Percentiles rank a stretch among this genome's conserved stretches.
Evolutionary conservation across 768 basidiomycete species (phyloP).

Genomic region (Boletus insuetus): DNA sequence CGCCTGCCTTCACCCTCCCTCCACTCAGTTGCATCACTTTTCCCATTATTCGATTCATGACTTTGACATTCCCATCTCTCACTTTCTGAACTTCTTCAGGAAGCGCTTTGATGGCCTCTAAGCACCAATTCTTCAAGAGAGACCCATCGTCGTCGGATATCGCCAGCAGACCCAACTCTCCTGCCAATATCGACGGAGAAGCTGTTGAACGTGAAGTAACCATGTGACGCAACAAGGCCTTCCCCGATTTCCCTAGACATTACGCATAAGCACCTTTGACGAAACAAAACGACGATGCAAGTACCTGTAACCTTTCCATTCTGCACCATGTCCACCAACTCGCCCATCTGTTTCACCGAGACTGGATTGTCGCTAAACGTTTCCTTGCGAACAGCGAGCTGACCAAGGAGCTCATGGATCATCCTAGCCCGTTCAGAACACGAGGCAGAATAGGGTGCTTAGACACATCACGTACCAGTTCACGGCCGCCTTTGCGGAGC

Average conservation of each 20-base stretch:
- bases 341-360: constrained; percentile 62
- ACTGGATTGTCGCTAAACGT: constrained; percentile 61
- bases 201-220: constrained; percentile 44
- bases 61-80: constrained; percentile 62
- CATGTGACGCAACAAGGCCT: constrained; percentile 70
- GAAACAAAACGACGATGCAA: background rate
- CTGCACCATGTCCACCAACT: constrained; percentile 75
- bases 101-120: constrained; percentile 58
- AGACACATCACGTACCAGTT: constrained; percentile 66
- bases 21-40: constrained; percentile 77
- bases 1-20: constrained; percentile 75
- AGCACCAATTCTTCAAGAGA: constrained; percentile 55
- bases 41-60: constrained; percentile 54
- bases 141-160: constrained; percentile 31
- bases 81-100: constrained; percentile 68
- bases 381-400: constrained; percentile 57
- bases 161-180: constrained; percentile 47
- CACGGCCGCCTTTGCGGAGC: constrained; percentile 68
- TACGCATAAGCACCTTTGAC: background rate
- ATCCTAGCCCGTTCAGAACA: constrained; percentile 54
- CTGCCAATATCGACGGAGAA: constrained; percentile 43
- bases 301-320: constrained; percentile 66
- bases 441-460: background rate
- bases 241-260: constrained; percentile 69
- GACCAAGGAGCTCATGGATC: constrained; percentile 82